These are phyloP conservation scores for Pythium sukuiense DNA, from an alignment of 352 stramenopile genomes.

Conservation along the genomic window DNA sequence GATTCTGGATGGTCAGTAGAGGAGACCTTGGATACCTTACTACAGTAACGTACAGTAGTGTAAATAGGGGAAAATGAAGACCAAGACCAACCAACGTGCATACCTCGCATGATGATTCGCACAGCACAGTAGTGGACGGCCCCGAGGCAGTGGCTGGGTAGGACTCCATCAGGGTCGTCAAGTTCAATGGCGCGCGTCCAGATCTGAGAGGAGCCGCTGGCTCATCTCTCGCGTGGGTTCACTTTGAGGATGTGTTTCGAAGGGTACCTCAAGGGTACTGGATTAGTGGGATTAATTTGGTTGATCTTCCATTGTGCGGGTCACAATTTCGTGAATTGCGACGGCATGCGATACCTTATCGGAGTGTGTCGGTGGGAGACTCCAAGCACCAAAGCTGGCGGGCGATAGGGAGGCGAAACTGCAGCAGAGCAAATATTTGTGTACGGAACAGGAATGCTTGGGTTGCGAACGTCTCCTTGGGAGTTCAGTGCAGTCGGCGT, in stretches of 20 bases:
- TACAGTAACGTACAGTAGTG: not conserved
- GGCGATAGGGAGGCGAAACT: not conserved
- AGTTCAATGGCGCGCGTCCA: no score
- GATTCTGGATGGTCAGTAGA: slow-evolving; percentile 10
- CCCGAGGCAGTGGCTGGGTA: no score
- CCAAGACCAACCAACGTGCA: no score
- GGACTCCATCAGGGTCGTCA: no score
- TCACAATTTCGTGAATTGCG: not conserved
- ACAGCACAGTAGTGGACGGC: no score
- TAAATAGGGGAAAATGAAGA: not conserved
- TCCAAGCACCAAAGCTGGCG: not conserved
- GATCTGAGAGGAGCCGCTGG: not conserved
- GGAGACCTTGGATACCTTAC: not conserved
- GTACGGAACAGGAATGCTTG: not conserved
- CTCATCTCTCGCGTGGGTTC: not conserved
- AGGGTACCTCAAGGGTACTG: not conserved
- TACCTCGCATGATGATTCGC: no score
- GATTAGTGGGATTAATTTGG: not conserved
- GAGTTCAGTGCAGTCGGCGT: not conserved
- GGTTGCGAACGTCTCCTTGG: no score
- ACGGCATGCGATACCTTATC: not conserved
- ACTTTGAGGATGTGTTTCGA: not conserved
- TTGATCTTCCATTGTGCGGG: no score
- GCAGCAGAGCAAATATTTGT: not conserved
- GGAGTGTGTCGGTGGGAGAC: not conserved